A percentile compares a stretch with the other conserved stretches of the same genome.
phyloP scores from a whole-genome alignment of 257 asterid genomes.

The Gardenia jasminoides region DNA sequence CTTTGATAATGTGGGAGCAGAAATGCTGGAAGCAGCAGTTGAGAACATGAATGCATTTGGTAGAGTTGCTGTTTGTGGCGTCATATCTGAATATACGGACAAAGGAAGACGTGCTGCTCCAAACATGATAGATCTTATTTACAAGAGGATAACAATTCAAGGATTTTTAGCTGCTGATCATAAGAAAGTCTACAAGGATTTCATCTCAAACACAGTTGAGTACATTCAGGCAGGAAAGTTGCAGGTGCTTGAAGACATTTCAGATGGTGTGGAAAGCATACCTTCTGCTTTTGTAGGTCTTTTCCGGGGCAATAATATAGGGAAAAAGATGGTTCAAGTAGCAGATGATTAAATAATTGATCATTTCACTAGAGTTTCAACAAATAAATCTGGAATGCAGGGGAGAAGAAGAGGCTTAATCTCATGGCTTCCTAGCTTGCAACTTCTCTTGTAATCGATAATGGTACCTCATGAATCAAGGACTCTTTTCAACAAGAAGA shows the following conservation, averaged over 20 bases:
- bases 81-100: conserved; percentile 60
- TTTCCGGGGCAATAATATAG: conserved; percentile 54
- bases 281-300: conserved; percentile 53
- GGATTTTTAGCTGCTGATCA: conserved; percentile 60
- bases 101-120: conserved; percentile 30
- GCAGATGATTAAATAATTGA: conserved; percentile 5
- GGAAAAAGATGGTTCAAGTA: conserved; percentile 55
- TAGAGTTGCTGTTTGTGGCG: conserved; percentile 69
- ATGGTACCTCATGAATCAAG: no score
- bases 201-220: conserved; percentile 42
- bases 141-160: conserved; percentile 58
- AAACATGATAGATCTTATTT: conserved; percentile 53
- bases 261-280: conserved; percentile 52
- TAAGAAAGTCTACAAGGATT: conserved; percentile 36
- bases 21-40: conserved; percentile 19
- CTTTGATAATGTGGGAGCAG: conserved; percentile 42
- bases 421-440: no score
- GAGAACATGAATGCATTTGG: conserved; percentile 64
- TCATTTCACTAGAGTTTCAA: not conserved
- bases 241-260: conserved; percentile 49
- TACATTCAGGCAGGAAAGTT: conserved; percentile 43
- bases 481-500: no score
- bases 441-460: no score
- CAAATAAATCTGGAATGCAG: no score
- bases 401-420: no score